Percentiles rank a stretch among this genome's conserved stretches.
These are phyloP conservation scores for Neopestalotiopsis clavispora DNA, from an alignment of 2,329 filamentous ascomycete genomes.

Conservation along the genomic window DNA sequence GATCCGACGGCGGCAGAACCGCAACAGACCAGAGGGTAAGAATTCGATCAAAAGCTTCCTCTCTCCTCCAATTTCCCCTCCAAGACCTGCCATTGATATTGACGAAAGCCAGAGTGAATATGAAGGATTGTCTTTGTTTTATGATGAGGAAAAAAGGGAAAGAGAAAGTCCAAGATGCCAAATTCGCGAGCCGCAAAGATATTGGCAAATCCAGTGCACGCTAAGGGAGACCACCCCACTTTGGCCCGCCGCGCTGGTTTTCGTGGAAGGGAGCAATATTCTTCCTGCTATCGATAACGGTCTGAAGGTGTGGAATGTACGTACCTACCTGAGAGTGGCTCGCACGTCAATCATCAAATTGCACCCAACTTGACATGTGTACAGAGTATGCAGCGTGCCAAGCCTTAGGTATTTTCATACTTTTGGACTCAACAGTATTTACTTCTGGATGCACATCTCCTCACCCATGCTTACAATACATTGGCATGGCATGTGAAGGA, in stretches of 20 bases:
- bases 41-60: constrained; percentile 53
- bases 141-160: constrained; percentile 39
- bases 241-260: neutral
- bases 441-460: too few relatives aligned
- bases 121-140: constrained; percentile 53
- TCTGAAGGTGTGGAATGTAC: too few relatives aligned
- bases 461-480: too few relatives aligned
- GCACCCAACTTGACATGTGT: too few relatives aligned
- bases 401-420: too few relatives aligned
- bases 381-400: too few relatives aligned
- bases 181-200: neutral
- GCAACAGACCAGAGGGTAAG: constrained; percentile 62
- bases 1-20: constrained; percentile 33
- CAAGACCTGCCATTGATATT: constrained; percentile 58
- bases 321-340: too few relatives aligned
- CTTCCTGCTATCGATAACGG: constrained; percentile 8
- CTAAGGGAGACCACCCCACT: neutral
- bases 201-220: neutral
- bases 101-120: constrained; percentile 71
- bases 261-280: constrained; percentile 6
- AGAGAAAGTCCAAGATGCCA: constrained; percentile 6
- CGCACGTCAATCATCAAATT: too few relatives aligned
- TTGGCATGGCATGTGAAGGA: too few relatives aligned
- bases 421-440: too few relatives aligned
- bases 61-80: constrained; percentile 75